Evolutionary conservation across 768 basidiomycete genomes (phyloP), one percentile per base, ranked within the genome.

Genomic region (Galerina sulciceps): DNA sequence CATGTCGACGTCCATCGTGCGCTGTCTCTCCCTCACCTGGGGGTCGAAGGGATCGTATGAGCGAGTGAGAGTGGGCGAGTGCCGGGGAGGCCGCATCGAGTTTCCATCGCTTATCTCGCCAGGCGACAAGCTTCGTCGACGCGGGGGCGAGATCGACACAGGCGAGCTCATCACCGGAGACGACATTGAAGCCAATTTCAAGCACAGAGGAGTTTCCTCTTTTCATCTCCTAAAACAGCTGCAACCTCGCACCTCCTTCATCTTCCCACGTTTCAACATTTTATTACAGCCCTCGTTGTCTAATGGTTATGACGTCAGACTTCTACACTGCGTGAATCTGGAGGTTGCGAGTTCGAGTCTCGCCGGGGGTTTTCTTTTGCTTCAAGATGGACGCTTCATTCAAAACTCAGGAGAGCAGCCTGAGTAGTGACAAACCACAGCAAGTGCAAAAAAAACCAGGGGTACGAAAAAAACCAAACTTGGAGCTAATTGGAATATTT

Each of bases 1-100:
- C 90, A 94, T 93, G 67, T 96, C 94, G 0, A 92, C 92, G 67
- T 98, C 96, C 89, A 97, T 92, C 6, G 93, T 87, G 36, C 91
- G 84, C 78, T 98, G 95, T 17, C 95, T 86, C 72, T 97, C 94
- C 54, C 88, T 80, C 17, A 85, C 85, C 53, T 91, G 85, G 0
- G 89, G 86, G 68, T 92, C 88, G 76, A 87, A 81, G 10, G 81
- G 83, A 69, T 91, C 87, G 59, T 83, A 81, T 9, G 89, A 81
- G 42, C 89, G 83, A 1, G 75, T 69, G 14, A 89, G 72, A 2
- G 85, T 85, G 0, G 91, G 89, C 0, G 90, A 90, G 55, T 79
- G 80, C 20, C 87, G 57, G 13, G 55, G 55, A 10, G 48, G 56
- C 38, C 62, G 59, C 38, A 47, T 81, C 47, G 81, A 60, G 40